Base-by-base conservation (phyloP, 2,329 filamentous ascomycete genomes). In the Cladophialophora bantiana region DNA sequence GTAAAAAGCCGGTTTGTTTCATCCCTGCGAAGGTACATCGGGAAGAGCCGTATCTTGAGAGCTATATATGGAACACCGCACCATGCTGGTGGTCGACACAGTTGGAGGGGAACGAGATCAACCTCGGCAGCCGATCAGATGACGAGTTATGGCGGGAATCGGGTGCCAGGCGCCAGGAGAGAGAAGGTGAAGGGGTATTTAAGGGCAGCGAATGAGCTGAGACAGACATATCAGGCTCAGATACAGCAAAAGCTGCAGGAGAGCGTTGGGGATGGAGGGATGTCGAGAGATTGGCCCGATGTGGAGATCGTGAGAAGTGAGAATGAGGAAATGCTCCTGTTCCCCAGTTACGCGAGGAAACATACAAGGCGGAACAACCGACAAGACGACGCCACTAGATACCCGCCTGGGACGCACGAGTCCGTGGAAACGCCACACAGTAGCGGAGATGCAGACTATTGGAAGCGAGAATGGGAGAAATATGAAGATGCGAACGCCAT, bases 271-370 rank as follows among this genome's bases (percentile, higher is more conserved):
- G 81, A 82, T 74, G 74, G 78, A 32, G 77, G 83, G 53, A 90
- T 92, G 35, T 90, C 92, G 0, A 91, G 90, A 0, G 88, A 90
- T 0, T 97, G 96, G 74, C 92, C 93, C 0, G 90, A 97, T 72
- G 90, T 92, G 18, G 87, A 90, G n/a, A 91, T 97, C 67, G 87
- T 90, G 15, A 86, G 88, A 10, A 89, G 88, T 68, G 94, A 92
- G 12, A 87, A 93, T 67, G 93, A 97, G 77, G 92, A 98, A 80
- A 92, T 99, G 89, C 88, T 99, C 9, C 77, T 99, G 31, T 99
- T 99, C 73, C 95, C 95, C 0, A 97, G 93, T 61, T 99, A 99
- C 77, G 93, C 92, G 7, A 89, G 94, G 75, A 85, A 84, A 68
- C 90, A 96, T 76, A 78, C 86, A 38, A 89, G 82, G 71, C 69